Evolutionary conservation across 2,329 filamentous ascomycete species (phyloP), one percentile per base, ranked within the genome.

Genomic region (Aureobasidium subglaciale): DNA sequence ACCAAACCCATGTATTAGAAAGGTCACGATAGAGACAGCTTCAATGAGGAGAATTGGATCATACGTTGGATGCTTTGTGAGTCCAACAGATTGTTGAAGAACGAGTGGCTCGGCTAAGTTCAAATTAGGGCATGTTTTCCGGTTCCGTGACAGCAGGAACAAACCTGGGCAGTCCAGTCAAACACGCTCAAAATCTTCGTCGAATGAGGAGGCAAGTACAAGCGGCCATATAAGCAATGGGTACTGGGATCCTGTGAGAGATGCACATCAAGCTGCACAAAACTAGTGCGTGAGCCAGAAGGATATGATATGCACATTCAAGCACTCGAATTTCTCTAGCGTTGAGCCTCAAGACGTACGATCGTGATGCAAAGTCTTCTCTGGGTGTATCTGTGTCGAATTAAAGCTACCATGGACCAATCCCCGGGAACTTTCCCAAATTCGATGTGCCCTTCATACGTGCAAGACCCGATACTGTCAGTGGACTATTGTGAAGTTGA

Each of bases 41-140:
- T 70, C 9, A 70, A 70, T 40, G 71, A 75, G 59, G 71, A 73
- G 59, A 78, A 78, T 55, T 78, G 75, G 75, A 72, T 78, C 34
- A 75, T 75, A 27, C 67, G 72, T n/a, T 78, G 75, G 75, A 73
- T 74, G 60, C 67, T 78, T 5, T 78, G 75, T 54, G 18, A 42
- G 38, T 18, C 15, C 9, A 10, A 18, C 1, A 15, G 25, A n/a
- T 13, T n/a, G 18, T 4, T 20, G 18, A 9, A 41, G 2, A 15
- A 25, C 15, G 20, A 32, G 15, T 15, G 7, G 10, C 6, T 35
- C 5, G 18, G 11, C 22, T 54, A 9, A 54, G 7, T 18, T 16
- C 4, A 2, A 25, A 15, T 22, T 13, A 54, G 50, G 50, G 75
- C 75, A 78, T 61, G 73, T 75, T 57, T 78, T 77, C 59, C 72